A percentile compares a stretch with the other conserved stretches of the same genome.
phyloP scores from a whole-genome alignment of 495 filamentous ascomycete genomes.

The Penicillium lagena region DNA sequence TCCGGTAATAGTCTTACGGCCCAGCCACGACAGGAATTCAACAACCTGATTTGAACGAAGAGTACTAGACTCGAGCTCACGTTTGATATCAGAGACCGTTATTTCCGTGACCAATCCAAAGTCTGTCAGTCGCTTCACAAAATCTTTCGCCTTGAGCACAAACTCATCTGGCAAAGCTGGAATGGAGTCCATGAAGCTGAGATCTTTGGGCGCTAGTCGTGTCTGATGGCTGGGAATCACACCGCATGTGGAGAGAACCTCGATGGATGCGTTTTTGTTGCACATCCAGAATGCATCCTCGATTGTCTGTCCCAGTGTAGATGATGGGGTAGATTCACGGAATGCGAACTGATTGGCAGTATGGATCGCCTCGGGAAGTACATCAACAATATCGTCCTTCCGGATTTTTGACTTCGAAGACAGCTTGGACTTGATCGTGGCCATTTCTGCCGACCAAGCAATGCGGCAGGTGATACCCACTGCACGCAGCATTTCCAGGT shows the following conservation, averaged over 20 bases:
- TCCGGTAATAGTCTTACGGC: constrained; percentile 54
- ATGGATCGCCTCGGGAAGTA: constrained; percentile 74
- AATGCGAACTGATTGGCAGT: constrained; percentile 70
- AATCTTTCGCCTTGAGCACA: constrained; percentile 51
- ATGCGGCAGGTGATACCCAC: constrained; percentile 87
- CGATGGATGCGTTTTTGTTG: constrained; percentile 71
- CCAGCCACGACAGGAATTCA: constrained; percentile 79
- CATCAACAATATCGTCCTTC: constrained; percentile 53
- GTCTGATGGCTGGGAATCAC: constrained; percentile 72
- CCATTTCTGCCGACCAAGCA: constrained; percentile 81
- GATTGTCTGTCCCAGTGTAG: constrained; percentile 71
- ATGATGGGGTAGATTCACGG: constrained; percentile 79
- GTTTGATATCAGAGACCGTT: constrained; percentile 75
- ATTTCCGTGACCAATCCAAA: constrained; percentile 78
- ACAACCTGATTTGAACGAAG: constrained; percentile 66
- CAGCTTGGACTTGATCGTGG: constrained; percentile 51
- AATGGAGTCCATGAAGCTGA: constrained; percentile 87
- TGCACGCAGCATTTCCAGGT: constrained; percentile 86
- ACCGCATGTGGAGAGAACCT: constrained; percentile 80
- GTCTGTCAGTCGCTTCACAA: constrained; percentile 70
- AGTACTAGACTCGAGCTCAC: constrained; percentile 71
- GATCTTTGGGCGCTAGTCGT: constrained; percentile 70
- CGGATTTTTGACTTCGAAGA: constrained; percentile 39
- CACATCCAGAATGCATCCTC: constrained; percentile 94
- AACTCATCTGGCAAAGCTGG: constrained; percentile 77